Percentiles rank a stretch among this genome's conserved stretches.
phyloP scores from a whole-genome alignment of 2,329 filamentous ascomycete genomes.

The Fusarium sp. region DNA sequence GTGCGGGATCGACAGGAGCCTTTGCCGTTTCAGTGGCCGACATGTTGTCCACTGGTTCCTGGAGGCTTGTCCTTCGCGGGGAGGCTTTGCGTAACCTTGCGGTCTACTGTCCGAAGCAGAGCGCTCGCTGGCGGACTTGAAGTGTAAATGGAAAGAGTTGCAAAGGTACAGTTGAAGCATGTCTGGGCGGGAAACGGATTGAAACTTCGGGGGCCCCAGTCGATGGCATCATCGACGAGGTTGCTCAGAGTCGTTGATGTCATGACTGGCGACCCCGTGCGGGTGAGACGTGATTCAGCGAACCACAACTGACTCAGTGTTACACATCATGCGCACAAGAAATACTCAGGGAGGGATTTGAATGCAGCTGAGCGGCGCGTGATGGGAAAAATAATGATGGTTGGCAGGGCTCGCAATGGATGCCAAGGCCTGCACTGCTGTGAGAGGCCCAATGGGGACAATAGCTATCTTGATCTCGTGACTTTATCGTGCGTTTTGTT shows the following conservation, averaged over 20 bases:
- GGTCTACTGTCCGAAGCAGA: background rate
- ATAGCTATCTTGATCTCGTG: no score
- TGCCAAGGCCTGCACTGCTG: no score
- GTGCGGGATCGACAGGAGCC: background rate
- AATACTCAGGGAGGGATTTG: no score
- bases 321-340: background rate
- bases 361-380: no score
- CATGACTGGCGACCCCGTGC: conserved; percentile 4
- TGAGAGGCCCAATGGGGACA: no score
- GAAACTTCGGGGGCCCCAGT: background rate
- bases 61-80: background rate
- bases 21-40: conserved; percentile 12
- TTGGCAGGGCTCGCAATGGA: no score
- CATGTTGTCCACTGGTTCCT: background rate
- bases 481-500: no score
- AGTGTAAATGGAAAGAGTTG: background rate
- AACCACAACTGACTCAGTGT: conserved; percentile 1
- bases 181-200: background rate
- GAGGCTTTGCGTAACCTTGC: background rate
- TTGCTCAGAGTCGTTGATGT: conserved; percentile 31
- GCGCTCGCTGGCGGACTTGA: background rate
- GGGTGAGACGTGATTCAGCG: background rate
- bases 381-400: no score
- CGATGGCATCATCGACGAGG: conserved; percentile 12
- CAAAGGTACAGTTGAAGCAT: background rate